phyloP scores from a whole-genome alignment of 2,329 filamentous ascomycete genomes.

The Simplicillium aogashimaense region DNA sequence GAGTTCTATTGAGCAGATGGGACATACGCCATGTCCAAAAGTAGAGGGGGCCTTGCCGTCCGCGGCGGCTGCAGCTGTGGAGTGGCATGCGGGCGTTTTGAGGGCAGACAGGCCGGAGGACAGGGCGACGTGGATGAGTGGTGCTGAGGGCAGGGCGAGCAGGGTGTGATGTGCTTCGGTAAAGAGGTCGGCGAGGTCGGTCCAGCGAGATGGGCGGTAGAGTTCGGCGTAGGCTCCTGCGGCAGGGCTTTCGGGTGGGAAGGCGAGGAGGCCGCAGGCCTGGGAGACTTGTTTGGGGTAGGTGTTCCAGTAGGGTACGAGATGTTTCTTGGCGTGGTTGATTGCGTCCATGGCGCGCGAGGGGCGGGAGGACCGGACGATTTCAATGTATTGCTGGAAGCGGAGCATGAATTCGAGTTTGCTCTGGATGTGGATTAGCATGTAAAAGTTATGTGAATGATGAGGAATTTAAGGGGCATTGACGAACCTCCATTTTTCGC shows the following conservation, averaged over 20 bases:
- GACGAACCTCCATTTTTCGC: constrained; percentile 69
- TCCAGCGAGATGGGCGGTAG: constrained; percentile 67
- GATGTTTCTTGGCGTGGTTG: constrained; percentile 70
- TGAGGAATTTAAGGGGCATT: background rate
- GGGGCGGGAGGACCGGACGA: constrained; percentile 59
- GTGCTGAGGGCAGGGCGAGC: constrained; percentile 69
- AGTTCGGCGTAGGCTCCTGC: constrained; percentile 40
- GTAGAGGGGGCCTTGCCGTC: constrained; percentile 18
- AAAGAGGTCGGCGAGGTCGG: constrained; percentile 68
- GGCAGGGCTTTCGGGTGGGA: constrained; percentile 41
- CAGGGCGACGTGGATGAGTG: constrained; percentile 82
- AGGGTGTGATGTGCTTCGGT: constrained; percentile 78
- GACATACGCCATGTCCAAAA: constrained; percentile 70
- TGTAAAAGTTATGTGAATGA: background rate
- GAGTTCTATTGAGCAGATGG: constrained; percentile 91
- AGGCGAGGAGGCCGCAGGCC: constrained; percentile 74
- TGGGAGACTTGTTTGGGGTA: constrained; percentile 60
- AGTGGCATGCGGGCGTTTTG: constrained; percentile 91
- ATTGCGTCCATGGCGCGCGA: constrained; percentile 67
- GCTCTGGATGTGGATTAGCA: constrained; percentile 36
- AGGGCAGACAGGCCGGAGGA: constrained; percentile 86
- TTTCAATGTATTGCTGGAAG: constrained; percentile 89
- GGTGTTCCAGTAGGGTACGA: constrained; percentile 58
- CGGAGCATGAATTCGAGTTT: constrained; percentile 89
- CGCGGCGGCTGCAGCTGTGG: constrained; percentile 36